Percentiles rank a stretch among this genome's conserved stretches.
Evolutionary conservation across 495 filamentous ascomycete genomes (phyloP).

Genomic region (Hypomontagnella monticulosa): DNA sequence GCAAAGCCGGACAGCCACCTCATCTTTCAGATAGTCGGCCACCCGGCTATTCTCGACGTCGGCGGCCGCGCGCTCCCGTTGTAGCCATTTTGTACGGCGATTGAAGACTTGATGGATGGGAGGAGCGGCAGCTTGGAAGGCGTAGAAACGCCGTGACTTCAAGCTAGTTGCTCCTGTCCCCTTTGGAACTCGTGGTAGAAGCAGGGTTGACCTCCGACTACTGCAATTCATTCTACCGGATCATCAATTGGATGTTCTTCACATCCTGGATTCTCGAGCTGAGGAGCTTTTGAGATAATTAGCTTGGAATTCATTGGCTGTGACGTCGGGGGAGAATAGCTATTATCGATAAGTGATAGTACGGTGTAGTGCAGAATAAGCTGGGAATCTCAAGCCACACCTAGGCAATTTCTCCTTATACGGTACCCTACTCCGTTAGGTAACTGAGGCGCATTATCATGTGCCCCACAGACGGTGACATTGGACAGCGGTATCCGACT

Average conservation of each 20-base stretch:
- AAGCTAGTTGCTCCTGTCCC: conserved; percentile 12
- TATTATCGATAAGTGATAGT: conserved; percentile 28
- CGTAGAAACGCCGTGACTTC: conserved; percentile 66
- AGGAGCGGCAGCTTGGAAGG: conserved; percentile 76
- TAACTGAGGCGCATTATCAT: conserved; percentile 32
- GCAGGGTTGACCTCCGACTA: conserved; percentile 26
- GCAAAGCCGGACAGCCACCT: conserved; percentile 84
- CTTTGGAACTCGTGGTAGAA: conserved; percentile 10
- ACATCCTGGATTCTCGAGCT: conserved; percentile 18
- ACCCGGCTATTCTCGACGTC: conserved; percentile 76
- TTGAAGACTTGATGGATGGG: conserved; percentile 93
- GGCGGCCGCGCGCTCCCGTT: conserved; percentile 84
- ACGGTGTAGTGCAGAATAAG: conserved; percentile 20
- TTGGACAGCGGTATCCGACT: conserved; percentile 3
- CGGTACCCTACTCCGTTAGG: neutral
- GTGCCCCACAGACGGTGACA: conserved; percentile 34
- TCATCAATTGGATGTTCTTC: conserved; percentile 29
- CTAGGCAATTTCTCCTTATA: neutral
- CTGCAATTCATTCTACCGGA: conserved; percentile 42
- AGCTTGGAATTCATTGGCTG: too few relatives aligned
- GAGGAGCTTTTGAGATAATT: conserved; percentile 10
- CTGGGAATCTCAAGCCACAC: conserved; percentile 29
- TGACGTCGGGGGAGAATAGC: conserved; percentile 27
- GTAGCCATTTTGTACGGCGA: conserved; percentile 81
- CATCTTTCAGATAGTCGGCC: conserved; percentile 91